phyloP scores from a whole-genome alignment of 1,284 basidiomycete genomes.

The Apiotrichum porosum region DNA sequence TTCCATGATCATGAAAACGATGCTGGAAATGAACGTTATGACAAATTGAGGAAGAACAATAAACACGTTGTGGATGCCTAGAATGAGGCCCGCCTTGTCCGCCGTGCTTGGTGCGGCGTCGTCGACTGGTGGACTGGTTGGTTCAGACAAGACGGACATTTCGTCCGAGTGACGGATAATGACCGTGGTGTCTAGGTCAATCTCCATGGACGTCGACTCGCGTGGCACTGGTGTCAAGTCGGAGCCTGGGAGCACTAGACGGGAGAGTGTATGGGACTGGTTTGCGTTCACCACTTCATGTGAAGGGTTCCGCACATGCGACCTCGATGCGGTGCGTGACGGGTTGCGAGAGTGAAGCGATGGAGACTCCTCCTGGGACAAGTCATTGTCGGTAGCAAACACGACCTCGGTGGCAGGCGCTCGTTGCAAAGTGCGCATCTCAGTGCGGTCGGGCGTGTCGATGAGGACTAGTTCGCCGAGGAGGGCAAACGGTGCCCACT shows the following conservation, averaged over 20 bases:
- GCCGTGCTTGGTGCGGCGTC: conserved; percentile 51
- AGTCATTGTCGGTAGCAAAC: conserved; percentile 6
- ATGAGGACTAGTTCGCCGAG: conserved; percentile 48
- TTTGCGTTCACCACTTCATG: conserved; percentile 1
- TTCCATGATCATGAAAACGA: conserved; percentile 52
- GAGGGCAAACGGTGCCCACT: conserved; percentile 41
- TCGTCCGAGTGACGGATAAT: conserved; percentile 39
- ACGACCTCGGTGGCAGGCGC: conserved; percentile 5
- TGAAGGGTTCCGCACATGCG: not conserved
- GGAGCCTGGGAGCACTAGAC: not conserved
- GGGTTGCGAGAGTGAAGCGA: conserved; percentile 6
- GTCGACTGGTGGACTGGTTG: not conserved
- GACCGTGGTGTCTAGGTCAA: conserved; percentile 30
- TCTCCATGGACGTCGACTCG: not conserved
- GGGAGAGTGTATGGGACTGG: not conserved
- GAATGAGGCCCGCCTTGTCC: conserved; percentile 80
- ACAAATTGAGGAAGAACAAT: conserved; percentile 63
- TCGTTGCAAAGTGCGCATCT: not conserved
- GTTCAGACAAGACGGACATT: not conserved
- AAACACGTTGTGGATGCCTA: conserved; percentile 88
- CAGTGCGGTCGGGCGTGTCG: conserved; percentile 19
- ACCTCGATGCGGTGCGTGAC: not conserved
- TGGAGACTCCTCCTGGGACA: not conserved
- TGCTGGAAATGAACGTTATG: conserved; percentile 50
- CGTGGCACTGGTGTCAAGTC: not conserved